Conservation (phyloP, 169 alveolate genomes). For the Cryptosporidium canis region DNA sequence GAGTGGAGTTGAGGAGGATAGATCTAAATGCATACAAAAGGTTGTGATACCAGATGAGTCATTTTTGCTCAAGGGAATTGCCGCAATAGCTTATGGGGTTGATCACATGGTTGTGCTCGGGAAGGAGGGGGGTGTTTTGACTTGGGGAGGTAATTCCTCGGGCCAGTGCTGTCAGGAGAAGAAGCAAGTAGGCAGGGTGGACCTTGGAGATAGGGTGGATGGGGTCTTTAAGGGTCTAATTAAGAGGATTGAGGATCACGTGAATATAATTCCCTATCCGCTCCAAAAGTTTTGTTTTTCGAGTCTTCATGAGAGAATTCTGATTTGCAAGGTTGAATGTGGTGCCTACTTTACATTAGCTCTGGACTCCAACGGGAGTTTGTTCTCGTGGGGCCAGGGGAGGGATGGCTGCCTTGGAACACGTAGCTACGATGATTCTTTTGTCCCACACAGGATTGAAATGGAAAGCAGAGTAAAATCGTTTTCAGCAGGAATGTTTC, state of each 20-base stretch:
- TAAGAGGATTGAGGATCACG: slow-evolving; percentile 26
- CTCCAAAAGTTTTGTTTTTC: slow-evolving; percentile 1
- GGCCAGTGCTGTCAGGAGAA: slow-evolving; percentile 50
- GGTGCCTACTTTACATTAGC: slow-evolving; percentile 42
- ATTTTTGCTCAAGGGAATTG: not conserved
- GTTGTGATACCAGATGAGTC: slow-evolving; percentile 16
- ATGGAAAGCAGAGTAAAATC: not conserved
- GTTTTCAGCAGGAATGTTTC: slow-evolving; percentile 66
- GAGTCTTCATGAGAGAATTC: not conserved
- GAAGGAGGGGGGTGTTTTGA: slow-evolving; percentile 24
- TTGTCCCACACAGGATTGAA: slow-evolving; percentile 12
- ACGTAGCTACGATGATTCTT: slow-evolving; percentile 18
- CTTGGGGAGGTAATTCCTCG: slow-evolving; percentile 53
- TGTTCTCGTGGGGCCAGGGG: slow-evolving; percentile 68
- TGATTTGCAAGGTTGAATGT: slow-evolving; percentile 5
- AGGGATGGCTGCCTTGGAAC: slow-evolving; percentile 65
- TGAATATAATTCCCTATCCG: slow-evolving; percentile 8
- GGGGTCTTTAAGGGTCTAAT: not conserved
- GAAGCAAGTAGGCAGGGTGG: not conserved
- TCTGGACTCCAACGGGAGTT: slow-evolving; percentile 24
- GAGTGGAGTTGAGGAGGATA: slow-evolving; percentile 16
- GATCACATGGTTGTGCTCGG: slow-evolving; percentile 24
- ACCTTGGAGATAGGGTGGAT: not conserved
- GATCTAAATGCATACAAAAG: not conserved
- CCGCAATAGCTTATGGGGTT: slow-evolving; percentile 10